These are phyloP conservation scores for Sarocladiaceae sp. DNA, from an alignment of 2,329 filamentous ascomycete species.

Conservation along the genomic window DNA sequence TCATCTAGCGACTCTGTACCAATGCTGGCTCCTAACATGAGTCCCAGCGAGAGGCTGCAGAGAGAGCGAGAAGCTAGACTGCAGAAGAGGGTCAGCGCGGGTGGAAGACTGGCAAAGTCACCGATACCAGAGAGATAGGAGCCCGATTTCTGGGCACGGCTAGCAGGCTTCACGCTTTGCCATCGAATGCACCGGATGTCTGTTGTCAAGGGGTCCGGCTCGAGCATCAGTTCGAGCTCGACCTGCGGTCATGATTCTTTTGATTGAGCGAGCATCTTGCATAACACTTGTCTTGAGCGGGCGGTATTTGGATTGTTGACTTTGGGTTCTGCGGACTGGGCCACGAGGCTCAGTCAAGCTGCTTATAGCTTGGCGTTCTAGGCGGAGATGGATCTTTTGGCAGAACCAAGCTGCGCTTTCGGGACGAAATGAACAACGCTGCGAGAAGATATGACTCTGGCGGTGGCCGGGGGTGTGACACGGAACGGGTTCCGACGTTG, in stretches of 20 bases:
- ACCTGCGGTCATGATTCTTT: not conserved
- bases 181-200: slow-evolving; percentile 20
- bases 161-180: slow-evolving; percentile 31
- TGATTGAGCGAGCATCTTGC: slow-evolving; percentile 9
- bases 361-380: slow-evolving; percentile 6
- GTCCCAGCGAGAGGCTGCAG: slow-evolving; percentile 42
- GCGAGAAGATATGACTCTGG: too few relatives aligned
- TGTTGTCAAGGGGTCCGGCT: slow-evolving; percentile 18
- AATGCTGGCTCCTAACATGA: slow-evolving; percentile 46
- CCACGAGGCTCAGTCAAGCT: not conserved
- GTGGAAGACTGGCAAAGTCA: slow-evolving; percentile 62
- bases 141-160: slow-evolving; percentile 32
- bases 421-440: not conserved
- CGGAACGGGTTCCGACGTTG: too few relatives aligned
- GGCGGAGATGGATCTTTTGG: slow-evolving; percentile 2
- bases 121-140: slow-evolving; percentile 57
- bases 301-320: slow-evolving; percentile 1
- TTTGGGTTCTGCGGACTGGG: not conserved
- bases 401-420: not conserved
- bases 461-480: too few relatives aligned
- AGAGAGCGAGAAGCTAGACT: slow-evolving; percentile 62
- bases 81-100: slow-evolving; percentile 74
- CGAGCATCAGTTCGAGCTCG: slow-evolving; percentile 1
- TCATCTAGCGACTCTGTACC: slow-evolving; percentile 52
- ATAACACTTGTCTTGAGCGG: not conserved